Evolutionary conservation across 768 basidiomycete species (phyloP).

Genomic region (Tulasnella sp.): DNA sequence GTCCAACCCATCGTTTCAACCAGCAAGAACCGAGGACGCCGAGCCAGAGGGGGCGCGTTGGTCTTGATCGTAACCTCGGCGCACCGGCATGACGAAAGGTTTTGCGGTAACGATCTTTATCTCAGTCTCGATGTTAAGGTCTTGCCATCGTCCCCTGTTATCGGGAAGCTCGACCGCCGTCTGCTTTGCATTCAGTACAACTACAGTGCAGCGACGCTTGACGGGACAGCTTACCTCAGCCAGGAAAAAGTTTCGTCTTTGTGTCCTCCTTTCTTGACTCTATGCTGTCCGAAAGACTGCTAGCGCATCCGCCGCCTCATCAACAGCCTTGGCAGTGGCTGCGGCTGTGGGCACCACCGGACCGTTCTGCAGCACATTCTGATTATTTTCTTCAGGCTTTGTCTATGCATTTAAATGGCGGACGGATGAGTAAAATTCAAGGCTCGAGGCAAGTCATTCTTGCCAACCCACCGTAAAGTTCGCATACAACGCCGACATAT

Average conservation of each 20-base stretch:
- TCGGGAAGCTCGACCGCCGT: neutral
- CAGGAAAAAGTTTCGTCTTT: neutral
- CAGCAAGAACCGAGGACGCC: neutral
- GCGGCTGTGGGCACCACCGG: neutral
- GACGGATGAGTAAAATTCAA: neutral
- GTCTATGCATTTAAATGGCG: neutral
- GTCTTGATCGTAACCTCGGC: neutral
- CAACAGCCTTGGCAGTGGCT: neutral
- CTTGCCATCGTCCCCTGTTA: neutral
- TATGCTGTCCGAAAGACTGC: neutral
- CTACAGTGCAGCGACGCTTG: neutral
- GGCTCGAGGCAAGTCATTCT: neutral
- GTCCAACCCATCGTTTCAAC: neutral
- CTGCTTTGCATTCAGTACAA: neutral
- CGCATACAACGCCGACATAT: neutral
- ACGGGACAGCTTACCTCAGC: neutral
- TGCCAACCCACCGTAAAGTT: neutral
- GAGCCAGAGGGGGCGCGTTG: neutral
- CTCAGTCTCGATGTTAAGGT: neutral
- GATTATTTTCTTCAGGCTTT: neutral
- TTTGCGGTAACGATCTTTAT: neutral
- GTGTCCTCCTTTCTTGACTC: neutral
- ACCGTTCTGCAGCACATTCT: neutral
- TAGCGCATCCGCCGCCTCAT: conserved; percentile 1
- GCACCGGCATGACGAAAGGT: neutral